These are phyloP conservation scores for Trichoderma arundinaceum DNA, from an alignment of 2,329 filamentous ascomycete genomes.

Conservation along the genomic window DNA sequence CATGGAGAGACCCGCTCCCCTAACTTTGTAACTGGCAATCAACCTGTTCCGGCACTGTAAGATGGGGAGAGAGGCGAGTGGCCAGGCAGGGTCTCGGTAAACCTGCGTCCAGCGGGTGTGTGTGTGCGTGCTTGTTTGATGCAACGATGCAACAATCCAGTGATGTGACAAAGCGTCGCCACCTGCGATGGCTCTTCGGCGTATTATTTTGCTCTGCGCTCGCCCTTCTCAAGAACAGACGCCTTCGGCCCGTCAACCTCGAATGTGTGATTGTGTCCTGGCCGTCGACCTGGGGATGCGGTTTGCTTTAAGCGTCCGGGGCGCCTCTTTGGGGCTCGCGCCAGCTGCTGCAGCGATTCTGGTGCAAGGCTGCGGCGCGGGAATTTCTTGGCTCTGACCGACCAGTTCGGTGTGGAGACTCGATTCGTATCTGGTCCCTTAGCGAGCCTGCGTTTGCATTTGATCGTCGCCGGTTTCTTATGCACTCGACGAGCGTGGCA, in stretches of 20 bases:
- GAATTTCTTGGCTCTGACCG: constrained; percentile 14
- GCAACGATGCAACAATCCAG: constrained; percentile 22
- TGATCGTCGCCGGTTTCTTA: constrained; percentile 19
- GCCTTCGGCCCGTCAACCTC: constrained; percentile 11
- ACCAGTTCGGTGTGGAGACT: constrained; percentile 18
- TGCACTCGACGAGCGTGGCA: constrained; percentile 17
- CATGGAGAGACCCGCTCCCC: constrained; percentile 10
- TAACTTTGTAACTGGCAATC: neutral
- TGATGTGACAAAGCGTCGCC: neutral
- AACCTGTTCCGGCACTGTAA: too few species aligned
- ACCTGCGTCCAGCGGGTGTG: neutral
- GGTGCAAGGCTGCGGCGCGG: constrained; percentile 15
- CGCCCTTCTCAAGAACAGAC: neutral
- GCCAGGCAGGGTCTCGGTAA: too few species aligned
- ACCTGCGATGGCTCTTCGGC: neutral
- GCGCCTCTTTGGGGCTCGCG: constrained; percentile 3
- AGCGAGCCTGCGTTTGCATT: constrained; percentile 25
- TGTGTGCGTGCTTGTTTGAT: constrained; percentile 3
- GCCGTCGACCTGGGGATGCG: constrained; percentile 20
- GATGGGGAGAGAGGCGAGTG: too few species aligned
- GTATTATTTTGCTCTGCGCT: neutral
- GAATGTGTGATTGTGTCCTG: neutral
- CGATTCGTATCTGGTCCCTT: constrained; percentile 18
- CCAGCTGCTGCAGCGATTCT: neutral
- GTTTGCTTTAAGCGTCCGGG: constrained; percentile 24